A percentile compares a stretch with the other conserved stretches of the same genome.
Evolutionary conservation across 1,284 basidiomycete species (phyloP).

Genomic region (Irpex sp.): DNA sequence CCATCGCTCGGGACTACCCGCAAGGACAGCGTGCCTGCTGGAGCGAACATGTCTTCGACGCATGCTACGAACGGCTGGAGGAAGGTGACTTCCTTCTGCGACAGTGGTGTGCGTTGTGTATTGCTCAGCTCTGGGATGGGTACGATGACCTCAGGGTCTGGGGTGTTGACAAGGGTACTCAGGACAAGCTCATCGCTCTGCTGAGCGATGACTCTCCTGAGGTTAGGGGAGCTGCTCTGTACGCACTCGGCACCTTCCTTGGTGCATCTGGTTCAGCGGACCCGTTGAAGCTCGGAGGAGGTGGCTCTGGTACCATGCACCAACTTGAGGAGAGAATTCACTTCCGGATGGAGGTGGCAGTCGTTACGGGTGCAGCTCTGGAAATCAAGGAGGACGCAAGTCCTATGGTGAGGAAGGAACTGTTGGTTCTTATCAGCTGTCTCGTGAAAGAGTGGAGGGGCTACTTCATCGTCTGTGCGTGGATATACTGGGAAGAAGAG

Average conservation of each 20-base stretch:
- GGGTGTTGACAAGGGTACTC: slow-evolving; percentile 79
- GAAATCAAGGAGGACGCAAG: slow-evolving; percentile 92
- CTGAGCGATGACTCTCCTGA: slow-evolving; percentile 90
- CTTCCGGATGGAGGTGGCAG: slow-evolving; percentile 76
- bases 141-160: slow-evolving; percentile 90
- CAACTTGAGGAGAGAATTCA: slow-evolving; percentile 79
- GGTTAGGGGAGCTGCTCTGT: slow-evolving; percentile 88
- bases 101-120: slow-evolving; percentile 93
- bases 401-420: slow-evolving; percentile 94
- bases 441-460: slow-evolving; percentile 96
- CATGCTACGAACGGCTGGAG: slow-evolving; percentile 85
- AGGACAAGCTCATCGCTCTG: slow-evolving; percentile 83
- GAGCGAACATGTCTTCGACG: slow-evolving; percentile 84
- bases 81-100: slow-evolving; percentile 89
- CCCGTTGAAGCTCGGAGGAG: slow-evolving; percentile 67
- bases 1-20: slow-evolving; percentile 86
- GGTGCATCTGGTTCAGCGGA: slow-evolving; percentile 82
- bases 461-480: slow-evolving; percentile 93
- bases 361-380: slow-evolving; percentile 72
- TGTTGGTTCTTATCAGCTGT: slow-evolving; percentile 89
- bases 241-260: slow-evolving; percentile 91
- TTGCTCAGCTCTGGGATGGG: slow-evolving; percentile 93
- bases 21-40: slow-evolving; percentile 87
- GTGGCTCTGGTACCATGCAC: slow-evolving; percentile 83
- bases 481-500: slow-evolving; percentile 92